These are phyloP conservation scores for Metarhizium brunneum DNA, from an alignment of 2,329 filamentous ascomycete species.

Conservation along the genomic window DNA sequence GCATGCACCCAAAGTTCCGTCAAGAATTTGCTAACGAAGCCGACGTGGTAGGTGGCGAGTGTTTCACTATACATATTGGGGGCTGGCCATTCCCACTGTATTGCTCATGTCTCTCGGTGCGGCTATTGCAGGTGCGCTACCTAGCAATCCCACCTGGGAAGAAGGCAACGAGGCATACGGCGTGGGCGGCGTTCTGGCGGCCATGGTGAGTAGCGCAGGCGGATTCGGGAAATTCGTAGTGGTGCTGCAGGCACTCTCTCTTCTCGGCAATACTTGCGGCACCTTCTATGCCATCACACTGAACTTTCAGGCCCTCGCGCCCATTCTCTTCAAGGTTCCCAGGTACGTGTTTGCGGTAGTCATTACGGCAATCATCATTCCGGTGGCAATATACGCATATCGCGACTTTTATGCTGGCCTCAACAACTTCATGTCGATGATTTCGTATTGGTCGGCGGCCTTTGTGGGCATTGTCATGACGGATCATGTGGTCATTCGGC, in stretches of 20 bases:
- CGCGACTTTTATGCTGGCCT: slow-evolving; percentile 47
- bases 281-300: slow-evolving; percentile 54
- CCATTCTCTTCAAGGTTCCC: slow-evolving; percentile 44
- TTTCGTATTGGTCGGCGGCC: slow-evolving; percentile 49
- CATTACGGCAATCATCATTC: slow-evolving; percentile 50
- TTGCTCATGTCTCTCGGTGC: slow-evolving; percentile 54
- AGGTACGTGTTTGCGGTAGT: slow-evolving; percentile 49
- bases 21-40: slow-evolving; percentile 4
- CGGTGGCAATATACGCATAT: slow-evolving; percentile 46
- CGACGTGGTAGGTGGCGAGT: slow-evolving; percentile 26
- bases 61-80: slow-evolving; percentile 47
- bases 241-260: slow-evolving; percentile 45
- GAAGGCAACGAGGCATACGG: slow-evolving; percentile 42
- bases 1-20: background rate
- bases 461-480: slow-evolving; percentile 40
- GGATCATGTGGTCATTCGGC: slow-evolving; percentile 40
- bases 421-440: slow-evolving; percentile 46
- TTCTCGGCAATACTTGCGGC: slow-evolving; percentile 50
- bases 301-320: slow-evolving; percentile 54
- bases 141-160: slow-evolving; percentile 44
- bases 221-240: slow-evolving; percentile 55
- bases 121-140: slow-evolving; percentile 52
- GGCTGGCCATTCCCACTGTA: slow-evolving; percentile 44
- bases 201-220: slow-evolving; percentile 47
- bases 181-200: slow-evolving; percentile 49